A percentile compares a stretch with the other conserved stretches of the same genome.
Evolutionary conservation across 2,329 filamentous ascomycete genomes (phyloP).

Genomic region (Penicillium sp.): DNA sequence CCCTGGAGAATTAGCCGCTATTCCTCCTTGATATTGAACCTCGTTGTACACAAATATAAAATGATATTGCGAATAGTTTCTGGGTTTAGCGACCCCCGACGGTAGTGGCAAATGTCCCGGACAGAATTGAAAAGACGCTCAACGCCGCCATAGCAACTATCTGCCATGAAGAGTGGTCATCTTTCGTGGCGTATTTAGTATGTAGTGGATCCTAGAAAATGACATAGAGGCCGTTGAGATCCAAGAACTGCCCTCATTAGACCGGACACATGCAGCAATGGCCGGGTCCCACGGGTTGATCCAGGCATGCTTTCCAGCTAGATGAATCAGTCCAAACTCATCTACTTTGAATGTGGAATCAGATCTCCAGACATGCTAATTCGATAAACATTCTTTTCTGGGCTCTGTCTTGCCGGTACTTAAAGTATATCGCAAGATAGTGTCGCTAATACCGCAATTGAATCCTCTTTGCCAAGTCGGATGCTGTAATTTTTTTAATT

Average conservation of each 20-base stretch:
- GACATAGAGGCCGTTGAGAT: conserved; percentile 10
- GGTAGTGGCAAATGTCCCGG: conserved; percentile 6
- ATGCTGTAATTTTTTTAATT: too few relatives aligned
- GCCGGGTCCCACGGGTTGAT: conserved; percentile 10
- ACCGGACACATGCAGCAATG: conserved; percentile 10
- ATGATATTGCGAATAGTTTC: background rate
- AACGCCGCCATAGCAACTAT: conserved; percentile 10
- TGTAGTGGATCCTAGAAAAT: conserved; percentile 12
- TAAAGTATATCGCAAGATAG: too few relatives aligned
- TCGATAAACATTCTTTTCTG: conserved; percentile 4
- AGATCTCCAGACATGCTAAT: conserved; percentile 9
- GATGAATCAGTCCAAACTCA: conserved; percentile 5
- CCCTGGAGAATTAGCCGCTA: too few relatives aligned
- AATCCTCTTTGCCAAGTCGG: too few relatives aligned
- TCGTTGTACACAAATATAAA: conserved; percentile 1
- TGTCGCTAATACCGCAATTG: too few relatives aligned
- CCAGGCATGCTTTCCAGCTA: conserved; percentile 9
- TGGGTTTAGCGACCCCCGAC: background rate
- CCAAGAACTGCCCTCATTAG: conserved; percentile 15
- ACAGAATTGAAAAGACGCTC: conserved; percentile 8
- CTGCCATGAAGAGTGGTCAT: conserved; percentile 12
- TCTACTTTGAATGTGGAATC: conserved; percentile 2
- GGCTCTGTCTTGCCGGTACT: background rate
- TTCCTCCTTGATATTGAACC: conserved; percentile 4
- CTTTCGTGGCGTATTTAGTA: conserved; percentile 16